Conservation (phyloP, 495 filamentous ascomycete species). For the Daldinia caldariorum region DNA sequence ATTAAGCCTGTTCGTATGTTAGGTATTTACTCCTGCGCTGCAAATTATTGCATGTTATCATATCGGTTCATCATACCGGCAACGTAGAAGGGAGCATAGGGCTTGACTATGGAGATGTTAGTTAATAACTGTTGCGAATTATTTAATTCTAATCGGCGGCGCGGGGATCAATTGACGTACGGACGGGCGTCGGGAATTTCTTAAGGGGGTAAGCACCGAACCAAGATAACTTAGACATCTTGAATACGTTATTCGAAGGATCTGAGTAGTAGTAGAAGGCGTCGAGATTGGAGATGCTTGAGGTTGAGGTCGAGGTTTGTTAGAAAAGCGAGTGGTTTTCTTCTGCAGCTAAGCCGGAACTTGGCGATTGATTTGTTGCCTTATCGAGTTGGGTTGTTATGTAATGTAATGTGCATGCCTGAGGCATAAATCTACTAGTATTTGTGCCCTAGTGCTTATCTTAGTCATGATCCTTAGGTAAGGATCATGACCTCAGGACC, state of each 20-base stretch:
- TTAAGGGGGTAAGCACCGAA: slow-evolving; percentile 72
- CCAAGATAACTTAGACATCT: slow-evolving; percentile 82
- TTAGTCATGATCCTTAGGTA: not conserved
- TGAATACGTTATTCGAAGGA: slow-evolving; percentile 53
- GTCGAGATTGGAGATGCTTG: slow-evolving; percentile 39
- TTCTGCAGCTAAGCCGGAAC: slow-evolving; percentile 25
- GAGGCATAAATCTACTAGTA: not conserved
- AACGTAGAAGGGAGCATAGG: slow-evolving; percentile 90
- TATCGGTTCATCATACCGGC: slow-evolving; percentile 75
- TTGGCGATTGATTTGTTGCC: slow-evolving; percentile 16
- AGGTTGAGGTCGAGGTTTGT: slow-evolving; percentile 33
- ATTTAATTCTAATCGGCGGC: slow-evolving; percentile 16
- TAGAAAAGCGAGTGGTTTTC: slow-evolving; percentile 58
- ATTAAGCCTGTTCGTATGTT: slow-evolving; percentile 67
- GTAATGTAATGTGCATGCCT: slow-evolving; percentile 12
- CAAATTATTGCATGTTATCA: not conserved
- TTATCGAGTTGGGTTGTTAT: slow-evolving; percentile 6
- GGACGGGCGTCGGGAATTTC: slow-evolving; percentile 88
- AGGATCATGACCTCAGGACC: no score
- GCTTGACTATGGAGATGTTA: slow-evolving; percentile 70
- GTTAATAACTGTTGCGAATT: slow-evolving; percentile 39
- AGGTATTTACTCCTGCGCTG: slow-evolving; percentile 12
- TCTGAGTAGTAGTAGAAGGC: slow-evolving; percentile 31
- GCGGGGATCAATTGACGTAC: slow-evolving; percentile 66
- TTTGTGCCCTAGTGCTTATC: not conserved